Conservation (phyloP, 2,329 filamentous ascomycete species). For the Elsinoe ampelina region DNA sequence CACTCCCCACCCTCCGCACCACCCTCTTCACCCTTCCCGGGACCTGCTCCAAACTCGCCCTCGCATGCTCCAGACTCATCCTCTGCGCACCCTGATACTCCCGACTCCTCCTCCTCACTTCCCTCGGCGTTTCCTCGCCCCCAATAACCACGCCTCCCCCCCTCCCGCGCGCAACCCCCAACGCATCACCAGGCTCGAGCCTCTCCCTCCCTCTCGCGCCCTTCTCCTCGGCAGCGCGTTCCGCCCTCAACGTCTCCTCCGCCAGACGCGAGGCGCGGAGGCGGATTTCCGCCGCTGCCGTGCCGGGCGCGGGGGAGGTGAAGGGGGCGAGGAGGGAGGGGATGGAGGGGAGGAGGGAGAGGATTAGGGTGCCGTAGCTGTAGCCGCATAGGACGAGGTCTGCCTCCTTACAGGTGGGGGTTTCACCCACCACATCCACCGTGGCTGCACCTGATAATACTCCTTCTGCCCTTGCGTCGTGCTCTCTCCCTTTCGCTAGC, state of each 20-base stretch:
- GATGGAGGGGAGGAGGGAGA: constrained; percentile 62
- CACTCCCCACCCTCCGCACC: constrained; percentile 17
- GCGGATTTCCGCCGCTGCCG: constrained; percentile 58
- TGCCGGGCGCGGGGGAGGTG: constrained; percentile 41
- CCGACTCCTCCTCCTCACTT: constrained; percentile 32
- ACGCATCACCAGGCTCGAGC: background rate
- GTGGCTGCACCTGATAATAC: too few relatives aligned
- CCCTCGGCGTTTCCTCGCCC: constrained; percentile 37
- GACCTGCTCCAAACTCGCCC: constrained; percentile 31
- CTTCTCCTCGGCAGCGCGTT: constrained; percentile 1
- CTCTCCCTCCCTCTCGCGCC: constrained; percentile 3
- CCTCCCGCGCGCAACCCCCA: background rate
- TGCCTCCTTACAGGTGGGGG: too few relatives aligned
- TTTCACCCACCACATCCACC: too few relatives aligned
- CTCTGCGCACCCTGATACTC: constrained; percentile 25
- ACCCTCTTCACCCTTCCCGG: constrained; percentile 26
- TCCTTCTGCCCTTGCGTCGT: too few relatives aligned
- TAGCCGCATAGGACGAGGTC: constrained; percentile 72
- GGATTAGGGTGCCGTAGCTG: constrained; percentile 81
- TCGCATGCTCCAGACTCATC: constrained; percentile 28
- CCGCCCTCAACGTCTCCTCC: constrained; percentile 39
- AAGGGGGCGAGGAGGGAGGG: constrained; percentile 60
- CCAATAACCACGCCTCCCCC: constrained; percentile 34
- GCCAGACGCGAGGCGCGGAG: constrained; percentile 61
- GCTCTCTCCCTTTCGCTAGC: background rate